A percentile compares a stretch with the other conserved stretches of the same genome.
These are phyloP conservation scores for Planoprotostelium fungivorum DNA, from an alignment of 78 protist genomes.

Conservation along the genomic window DNA sequence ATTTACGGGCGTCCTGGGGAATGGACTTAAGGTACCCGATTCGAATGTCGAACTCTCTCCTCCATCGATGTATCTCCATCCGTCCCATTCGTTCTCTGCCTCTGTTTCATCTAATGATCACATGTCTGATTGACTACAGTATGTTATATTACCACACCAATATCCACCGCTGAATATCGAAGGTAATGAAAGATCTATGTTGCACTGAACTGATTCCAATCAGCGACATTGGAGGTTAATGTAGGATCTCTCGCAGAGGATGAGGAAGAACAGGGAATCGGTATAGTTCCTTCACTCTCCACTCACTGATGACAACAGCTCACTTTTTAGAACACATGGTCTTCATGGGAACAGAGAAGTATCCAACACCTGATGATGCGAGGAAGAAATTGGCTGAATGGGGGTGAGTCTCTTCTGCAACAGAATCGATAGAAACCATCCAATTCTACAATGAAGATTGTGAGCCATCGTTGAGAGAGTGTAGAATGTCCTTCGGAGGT, in stretches of 20 bases:
- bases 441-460: too few relatives aligned
- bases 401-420: background rate
- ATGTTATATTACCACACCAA: background rate
- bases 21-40: background rate
- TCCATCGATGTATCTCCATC: too few relatives aligned
- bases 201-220: background rate
- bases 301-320: slow-evolving; percentile 43
- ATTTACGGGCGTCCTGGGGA: background rate
- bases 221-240: background rate
- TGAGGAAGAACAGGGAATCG: background rate
- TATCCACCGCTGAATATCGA: background rate
- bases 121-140: background rate
- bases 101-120: background rate
- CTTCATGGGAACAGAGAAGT: slow-evolving; percentile 89
- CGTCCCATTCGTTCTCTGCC: background rate
- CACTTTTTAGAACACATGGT: slow-evolving; percentile 97
- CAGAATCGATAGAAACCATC: background rate
- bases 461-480: too few relatives aligned
- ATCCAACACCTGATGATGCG: slow-evolving; percentile 27
- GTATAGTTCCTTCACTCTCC: background rate
- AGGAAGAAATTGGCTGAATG: background rate
- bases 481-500: background rate
- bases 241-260: background rate
- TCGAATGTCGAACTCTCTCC: too few relatives aligned
- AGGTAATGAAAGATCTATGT: background rate